Evolutionary conservation across 108 stramenopile genomes (phyloP), one percentile per base, ranked within the genome.

Genomic region (Skeletonema menzelii): DNA sequence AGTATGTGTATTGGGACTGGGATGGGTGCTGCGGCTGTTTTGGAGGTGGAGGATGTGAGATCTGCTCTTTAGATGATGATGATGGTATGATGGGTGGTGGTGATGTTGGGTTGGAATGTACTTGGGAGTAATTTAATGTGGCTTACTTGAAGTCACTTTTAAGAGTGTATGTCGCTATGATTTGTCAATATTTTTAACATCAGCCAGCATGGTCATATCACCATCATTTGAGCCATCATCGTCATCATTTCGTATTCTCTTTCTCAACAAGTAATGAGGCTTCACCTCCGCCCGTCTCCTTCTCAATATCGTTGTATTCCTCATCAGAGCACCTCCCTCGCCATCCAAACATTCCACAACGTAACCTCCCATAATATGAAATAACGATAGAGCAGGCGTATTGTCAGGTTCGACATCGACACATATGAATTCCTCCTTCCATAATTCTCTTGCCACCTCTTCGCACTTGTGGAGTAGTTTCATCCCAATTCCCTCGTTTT

Each of bases 1-100:
- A 85, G 84, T 62, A 98, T 98, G 97, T 99, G 98, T 80, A 92
- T 98, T 67, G 98, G 98, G 26, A 97, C 96, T 8, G 98, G 98
- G 20, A 97, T 96, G 96, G 98, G 97, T 19, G 96, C 95, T 2
- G 98, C 98, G 38, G 95, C 93, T 28, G 95, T 99, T 15, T 69
- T 99, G 56, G 97, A 98, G 76, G 89, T 88, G 53, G 90, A 91
- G 56, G 56, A 24, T 38, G 38, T 67, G 62, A 73, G 61, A 55
- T 76, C 67, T 19, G 40, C 75, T 20, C 67, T 69, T 69, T 69
- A 55, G 63, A 44, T 27, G 14, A 42, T 42, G 40, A 42, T 15
- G 38, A 67, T 24, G 47, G 56, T 13, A n/a, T n/a, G n/a, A n/a
- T n/a, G n/a, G n/a, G n/a, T n/a, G n/a, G n/a, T 76, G 20, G 38